These are phyloP conservation scores for Bipolaris sorokiniana DNA, from an alignment of 2,329 filamentous ascomycete species.

Conservation along the genomic window DNA sequence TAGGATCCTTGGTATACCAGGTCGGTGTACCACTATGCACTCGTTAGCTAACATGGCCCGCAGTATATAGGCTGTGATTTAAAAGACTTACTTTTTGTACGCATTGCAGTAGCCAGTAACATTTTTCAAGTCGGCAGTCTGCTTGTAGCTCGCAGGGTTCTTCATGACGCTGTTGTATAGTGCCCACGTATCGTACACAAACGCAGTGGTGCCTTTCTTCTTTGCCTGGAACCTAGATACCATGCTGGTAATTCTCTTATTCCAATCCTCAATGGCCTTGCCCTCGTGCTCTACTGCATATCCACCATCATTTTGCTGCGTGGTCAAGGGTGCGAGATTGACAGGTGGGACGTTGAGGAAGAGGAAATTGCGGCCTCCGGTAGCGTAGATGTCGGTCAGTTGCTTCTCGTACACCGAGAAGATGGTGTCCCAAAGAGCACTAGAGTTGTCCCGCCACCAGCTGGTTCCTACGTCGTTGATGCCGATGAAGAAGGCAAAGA, in stretches of 20 bases:
- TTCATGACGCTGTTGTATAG: slow-evolving; percentile 62
- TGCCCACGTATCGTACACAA: slow-evolving; percentile 60
- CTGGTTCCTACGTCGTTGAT: slow-evolving; percentile 63
- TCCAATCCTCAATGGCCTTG: slow-evolving; percentile 60
- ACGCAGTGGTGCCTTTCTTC: slow-evolving; percentile 52
- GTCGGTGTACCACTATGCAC: slow-evolving; percentile 44
- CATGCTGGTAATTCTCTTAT: slow-evolving; percentile 53
- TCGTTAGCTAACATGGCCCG: slow-evolving; percentile 5
- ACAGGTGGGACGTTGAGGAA: slow-evolving; percentile 57
- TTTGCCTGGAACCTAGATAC: slow-evolving; percentile 49
- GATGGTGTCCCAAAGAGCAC: slow-evolving; percentile 39
- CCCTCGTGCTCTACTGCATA: slow-evolving; percentile 43
- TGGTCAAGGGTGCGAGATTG: slow-evolving; percentile 59
- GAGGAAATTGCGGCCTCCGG: slow-evolving; percentile 58
- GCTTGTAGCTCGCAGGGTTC: slow-evolving; percentile 56
- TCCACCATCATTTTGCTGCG: slow-evolving; percentile 45
- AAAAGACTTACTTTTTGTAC: slow-evolving; percentile 56
- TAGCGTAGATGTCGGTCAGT: slow-evolving; percentile 51
- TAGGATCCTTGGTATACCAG: slow-evolving; percentile 48
- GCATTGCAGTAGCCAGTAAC: slow-evolving; percentile 61
- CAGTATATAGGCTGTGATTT: not conserved
- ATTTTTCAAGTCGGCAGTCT: slow-evolving; percentile 62
- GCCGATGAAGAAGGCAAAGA: slow-evolving; percentile 62
- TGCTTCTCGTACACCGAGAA: slow-evolving; percentile 48
- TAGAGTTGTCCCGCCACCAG: slow-evolving; percentile 51